A percentile compares a stretch with the other conserved stretches of the same genome.
These are phyloP conservation scores for Bruguiera gymnorhiza DNA, from an alignment of 345 rosid genomes.

Conservation along the genomic window DNA sequence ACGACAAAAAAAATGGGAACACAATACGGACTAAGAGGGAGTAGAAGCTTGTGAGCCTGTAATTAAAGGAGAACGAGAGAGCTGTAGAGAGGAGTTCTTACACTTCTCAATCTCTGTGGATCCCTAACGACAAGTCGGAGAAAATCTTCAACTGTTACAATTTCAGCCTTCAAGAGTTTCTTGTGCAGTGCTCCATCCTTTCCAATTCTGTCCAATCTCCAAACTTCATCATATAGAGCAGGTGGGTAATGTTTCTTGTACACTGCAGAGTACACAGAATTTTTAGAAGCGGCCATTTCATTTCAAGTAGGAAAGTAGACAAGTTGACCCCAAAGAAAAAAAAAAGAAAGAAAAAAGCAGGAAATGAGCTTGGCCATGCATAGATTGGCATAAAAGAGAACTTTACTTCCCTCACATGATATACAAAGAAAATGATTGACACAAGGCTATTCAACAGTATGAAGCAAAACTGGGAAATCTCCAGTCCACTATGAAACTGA, in stretches of 20 bases:
- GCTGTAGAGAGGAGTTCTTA: slow-evolving; percentile 26
- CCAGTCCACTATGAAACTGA: too few species aligned
- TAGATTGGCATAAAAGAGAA: too few species aligned
- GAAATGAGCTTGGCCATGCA: too few species aligned
- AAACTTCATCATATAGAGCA: slow-evolving; percentile 82
- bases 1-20: neutral
- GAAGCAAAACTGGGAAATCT: too few species aligned
- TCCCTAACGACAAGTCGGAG: slow-evolving; percentile 72
- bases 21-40: neutral
- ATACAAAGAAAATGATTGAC: too few species aligned
- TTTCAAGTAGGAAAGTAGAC: neutral
- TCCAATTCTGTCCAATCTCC: slow-evolving; percentile 94
- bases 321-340: too few species aligned
- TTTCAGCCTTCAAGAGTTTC: slow-evolving; percentile 57
- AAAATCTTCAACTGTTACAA: slow-evolving; percentile 79
- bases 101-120: slow-evolving; percentile 69
- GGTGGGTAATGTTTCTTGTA: slow-evolving; percentile 98
- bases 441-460: too few species aligned
- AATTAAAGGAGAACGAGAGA: slow-evolving; percentile 4
- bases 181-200: slow-evolving; percentile 96
- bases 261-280: slow-evolving; percentile 42
- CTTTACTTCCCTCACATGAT: too few species aligned
- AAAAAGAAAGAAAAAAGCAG: too few species aligned
- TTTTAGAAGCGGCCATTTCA: slow-evolving; percentile 1
- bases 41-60: neutral